Evolutionary conservation across 805 yeast genomes (phyloP), one percentile per base, ranked within the genome.

Genomic region (Metschnikowia anglica): DNA sequence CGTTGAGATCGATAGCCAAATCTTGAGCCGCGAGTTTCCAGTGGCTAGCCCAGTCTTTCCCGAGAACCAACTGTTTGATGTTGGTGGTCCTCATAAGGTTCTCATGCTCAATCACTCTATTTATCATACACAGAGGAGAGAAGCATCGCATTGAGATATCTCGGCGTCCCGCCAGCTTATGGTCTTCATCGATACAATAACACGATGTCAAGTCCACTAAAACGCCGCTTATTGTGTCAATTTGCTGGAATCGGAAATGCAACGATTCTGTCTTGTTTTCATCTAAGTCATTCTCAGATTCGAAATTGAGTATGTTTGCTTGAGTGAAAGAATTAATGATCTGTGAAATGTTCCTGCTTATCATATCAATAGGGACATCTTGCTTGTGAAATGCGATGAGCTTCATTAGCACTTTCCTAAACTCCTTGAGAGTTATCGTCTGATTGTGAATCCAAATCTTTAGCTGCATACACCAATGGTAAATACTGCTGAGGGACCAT

Each of bases 21-120:
- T 80, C 83, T 18, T 76, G 79, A 2, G 73, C 70, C 0, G 82
- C 69, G 11, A 83, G 51, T 37, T 77, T 72, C 88, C 88, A 83
- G 53, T 80, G 83, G 8, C 77, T 71, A 0, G 80, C 77, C 88
- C 88, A 83, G 45, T 80, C 80, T 58, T 53, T 69, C 49, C 56
- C 79, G 37, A 72, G 58, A 10, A 48, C 48, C 25, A 60, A 45
- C 13, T 58, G 53, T n/a, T 47, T 38, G 19, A 56, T 52, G 38
- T 56, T 54, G 16, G 57, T 52, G 29, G 44, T 48, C 18, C 47
- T 41, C 50, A 59, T 47, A 15, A 45, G 47, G 7, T 37, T 23
- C 30, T 52, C 56, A 12, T 50, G 55, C 18, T 52, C 53, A 2
- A 53, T 47, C 16, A 42, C 24, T 16, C 46, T 55, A 32, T 68